phyloP scores from a whole-genome alignment of 768 basidiomycete species.

The Macrocybe gigantea region DNA sequence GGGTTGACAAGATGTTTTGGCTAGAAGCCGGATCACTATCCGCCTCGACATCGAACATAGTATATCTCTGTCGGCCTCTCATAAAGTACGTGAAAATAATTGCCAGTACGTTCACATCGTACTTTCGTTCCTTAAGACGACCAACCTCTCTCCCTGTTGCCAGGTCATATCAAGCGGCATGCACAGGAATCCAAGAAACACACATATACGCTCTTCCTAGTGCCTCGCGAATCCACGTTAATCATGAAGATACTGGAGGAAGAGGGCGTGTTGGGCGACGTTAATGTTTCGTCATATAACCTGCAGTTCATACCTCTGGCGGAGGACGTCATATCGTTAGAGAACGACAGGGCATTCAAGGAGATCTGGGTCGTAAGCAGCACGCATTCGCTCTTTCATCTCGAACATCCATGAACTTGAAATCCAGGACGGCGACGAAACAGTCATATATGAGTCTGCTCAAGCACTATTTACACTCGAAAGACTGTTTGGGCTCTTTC shows the following conservation, averaged over 20 bases:
- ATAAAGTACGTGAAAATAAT: conserved; percentile 85
- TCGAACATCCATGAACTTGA: not conserved
- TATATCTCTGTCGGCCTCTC: conserved; percentile 88
- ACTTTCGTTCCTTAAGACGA: conserved; percentile 4
- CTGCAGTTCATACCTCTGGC: conserved; percentile 93
- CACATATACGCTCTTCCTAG: conserved; percentile 80
- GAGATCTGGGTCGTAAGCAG: conserved; percentile 84
- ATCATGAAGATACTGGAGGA: conserved; percentile 87
- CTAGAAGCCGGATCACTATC: conserved; percentile 84
- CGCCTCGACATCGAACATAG: conserved; percentile 80
- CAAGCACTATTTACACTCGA: conserved; percentile 82
- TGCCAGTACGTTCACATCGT: conserved; percentile 59
- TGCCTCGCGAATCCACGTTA: conserved; percentile 82
- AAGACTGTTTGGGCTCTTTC: conserved; percentile 81
- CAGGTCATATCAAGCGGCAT: conserved; percentile 91
- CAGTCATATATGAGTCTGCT: conserved; percentile 81
- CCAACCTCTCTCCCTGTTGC: conserved; percentile 15
- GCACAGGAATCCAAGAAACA: conserved; percentile 67
- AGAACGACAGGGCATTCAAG: conserved; percentile 78
- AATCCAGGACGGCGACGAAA: conserved; percentile 86
- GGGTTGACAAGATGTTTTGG: conserved; percentile 99
- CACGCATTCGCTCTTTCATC: conserved; percentile 6
- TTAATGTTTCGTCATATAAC: conserved; percentile 81
- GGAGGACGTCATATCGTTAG: conserved; percentile 88
- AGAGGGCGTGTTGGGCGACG: conserved; percentile 96